Evolutionary conservation across 768 basidiomycete species (phyloP), one percentile per base, ranked within the genome.

Genomic region (Leccinum ochraceum): DNA sequence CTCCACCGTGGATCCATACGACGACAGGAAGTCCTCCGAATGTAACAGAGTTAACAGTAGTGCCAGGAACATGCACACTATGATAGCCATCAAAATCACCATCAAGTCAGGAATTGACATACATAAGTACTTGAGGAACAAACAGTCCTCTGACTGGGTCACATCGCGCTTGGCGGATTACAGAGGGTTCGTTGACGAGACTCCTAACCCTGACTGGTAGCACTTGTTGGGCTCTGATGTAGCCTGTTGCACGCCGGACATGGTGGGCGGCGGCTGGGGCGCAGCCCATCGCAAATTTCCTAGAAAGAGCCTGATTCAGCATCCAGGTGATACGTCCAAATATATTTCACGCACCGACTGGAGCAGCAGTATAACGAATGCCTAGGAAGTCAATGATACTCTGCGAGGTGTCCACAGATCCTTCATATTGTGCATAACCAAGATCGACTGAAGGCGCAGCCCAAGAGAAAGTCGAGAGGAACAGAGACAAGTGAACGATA

Each of bases 1-100:
- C 74, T 59, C 74, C 75, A 30, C 76, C 76, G 39, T 77, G 75
- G 39, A 77, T 74, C 64, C 66, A 77, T 17, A 77, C 69, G 16
- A 77, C 44, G 20, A 76, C 72, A 6, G 76, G 75, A 24, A 75
- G 57, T 37, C 60, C 61, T 3, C 56, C 55, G 1, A 60, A 60
- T 5, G 57, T 20, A 8, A 49, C 26, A 0, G 56, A 3, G n/a
- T 30, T 42, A 5, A 64, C 54, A 8, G 46, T 50, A 10, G 58
- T 56, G 34, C 71, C 67, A 2, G 76, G 74, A 53, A 67, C 56
- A 55, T 71, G 73, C 13, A 76, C 73, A 49, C 76, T 77, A 48
- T 13, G 22, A 48, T 17, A 34, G 4, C 9, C 20, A 2, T 62
- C 3, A 9, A 55, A 17, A 28, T 11, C 10, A 52, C 5, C 20